Percentiles rank a stretch among this genome's conserved stretches.
Evolutionary conservation across 2,329 filamentous ascomycete genomes (phyloP).

Genomic region (Aphanocladium album): DNA sequence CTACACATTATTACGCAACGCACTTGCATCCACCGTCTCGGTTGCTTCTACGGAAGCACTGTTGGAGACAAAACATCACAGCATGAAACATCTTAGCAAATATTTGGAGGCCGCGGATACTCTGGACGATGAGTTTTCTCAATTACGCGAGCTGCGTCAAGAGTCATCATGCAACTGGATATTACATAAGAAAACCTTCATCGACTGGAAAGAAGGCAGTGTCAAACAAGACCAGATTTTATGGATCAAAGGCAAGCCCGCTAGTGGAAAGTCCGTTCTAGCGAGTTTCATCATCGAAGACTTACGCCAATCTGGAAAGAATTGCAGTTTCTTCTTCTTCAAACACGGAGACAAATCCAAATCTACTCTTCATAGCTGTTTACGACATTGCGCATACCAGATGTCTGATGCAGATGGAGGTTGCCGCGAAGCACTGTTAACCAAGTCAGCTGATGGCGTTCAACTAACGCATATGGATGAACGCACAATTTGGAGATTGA

Average conservation of each 20-base stretch:
- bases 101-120: not conserved
- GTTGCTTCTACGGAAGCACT: too few relatives aligned
- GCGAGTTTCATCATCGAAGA: constrained; percentile 23
- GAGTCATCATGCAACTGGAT: constrained; percentile 19
- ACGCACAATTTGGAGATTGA: constrained; percentile 21
- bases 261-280: constrained; percentile 28
- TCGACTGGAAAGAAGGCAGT: constrained; percentile 16
- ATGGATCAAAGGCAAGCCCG: constrained; percentile 30
- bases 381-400: constrained; percentile 29
- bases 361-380: constrained; percentile 19
- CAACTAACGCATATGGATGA: constrained; percentile 20
- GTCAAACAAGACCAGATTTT: constrained; percentile 12
- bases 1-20: constrained; percentile 22
- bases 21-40: constrained; percentile 18
- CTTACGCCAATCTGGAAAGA: constrained; percentile 13
- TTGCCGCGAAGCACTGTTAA: constrained; percentile 17
- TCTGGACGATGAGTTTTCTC: not conserved
- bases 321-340: constrained; percentile 32
- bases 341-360: constrained; percentile 18
- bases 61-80: not conserved
- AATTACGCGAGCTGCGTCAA: not conserved
- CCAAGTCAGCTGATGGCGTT: constrained; percentile 10
- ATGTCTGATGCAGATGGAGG: constrained; percentile 22
- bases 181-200: constrained; percentile 5
- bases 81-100: constrained; percentile 5